Conservation (phyloP, 345 rosid genomes). For the Hibiscus mutabilis region DNA sequence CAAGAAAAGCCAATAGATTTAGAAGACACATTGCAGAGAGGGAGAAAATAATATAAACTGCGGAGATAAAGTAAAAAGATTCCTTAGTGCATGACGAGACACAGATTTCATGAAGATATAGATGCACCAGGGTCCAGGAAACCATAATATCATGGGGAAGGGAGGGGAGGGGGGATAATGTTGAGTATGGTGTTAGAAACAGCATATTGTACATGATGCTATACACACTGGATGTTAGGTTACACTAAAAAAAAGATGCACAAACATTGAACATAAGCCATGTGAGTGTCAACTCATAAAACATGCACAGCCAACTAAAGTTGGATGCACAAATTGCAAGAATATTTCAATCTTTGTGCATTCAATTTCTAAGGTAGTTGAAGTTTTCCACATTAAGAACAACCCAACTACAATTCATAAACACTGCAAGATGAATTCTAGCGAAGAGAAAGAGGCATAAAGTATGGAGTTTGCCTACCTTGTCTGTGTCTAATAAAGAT, state of each 20-base stretch:
- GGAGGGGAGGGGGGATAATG: not conserved
- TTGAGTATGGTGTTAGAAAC: not conserved
- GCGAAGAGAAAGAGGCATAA: not conserved
- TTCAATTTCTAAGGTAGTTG: not conserved
- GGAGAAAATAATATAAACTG: not conserved
- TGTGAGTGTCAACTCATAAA: not conserved
- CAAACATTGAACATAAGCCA: not conserved
- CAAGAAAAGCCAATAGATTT: conserved; percentile 15
- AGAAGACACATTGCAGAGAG: not conserved
- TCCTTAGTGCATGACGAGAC: not conserved
- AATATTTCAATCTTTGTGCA: not conserved
- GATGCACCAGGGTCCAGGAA: not conserved
- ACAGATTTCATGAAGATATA: not conserved
- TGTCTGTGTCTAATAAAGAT: conserved; percentile 56
- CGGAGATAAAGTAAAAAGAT: not conserved
- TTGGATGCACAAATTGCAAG: not conserved
- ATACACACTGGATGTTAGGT: not conserved
- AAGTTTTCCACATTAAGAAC: conserved; percentile 4
- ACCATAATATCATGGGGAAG: not conserved
- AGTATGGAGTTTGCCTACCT: conserved; percentile 36
- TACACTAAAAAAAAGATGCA: not conserved
- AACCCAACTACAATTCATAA: conserved; percentile 7
- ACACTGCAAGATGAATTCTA: not conserved
- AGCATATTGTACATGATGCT: not conserved
- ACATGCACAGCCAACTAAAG: not conserved